Evolutionary conservation across 345 rosid genomes (phyloP), one percentile per base, ranked within the genome.

Genomic region (Atalantia buxifolia): DNA sequence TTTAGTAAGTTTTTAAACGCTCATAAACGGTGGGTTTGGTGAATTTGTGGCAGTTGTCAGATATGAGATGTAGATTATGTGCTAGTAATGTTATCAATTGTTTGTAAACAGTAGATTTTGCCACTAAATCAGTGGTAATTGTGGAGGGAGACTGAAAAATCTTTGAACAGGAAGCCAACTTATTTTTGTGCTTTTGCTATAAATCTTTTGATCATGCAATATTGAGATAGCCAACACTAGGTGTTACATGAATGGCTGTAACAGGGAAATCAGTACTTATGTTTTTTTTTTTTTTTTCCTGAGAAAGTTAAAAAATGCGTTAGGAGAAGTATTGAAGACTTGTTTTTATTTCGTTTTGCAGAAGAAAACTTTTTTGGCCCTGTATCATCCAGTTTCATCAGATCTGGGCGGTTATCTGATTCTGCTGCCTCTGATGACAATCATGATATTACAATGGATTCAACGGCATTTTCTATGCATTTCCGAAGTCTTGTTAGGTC

Each of bases 401-500:
- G 90, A 28, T 92, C 90, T 33, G 90, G 94, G 48, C 77, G 89
- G 77, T 80, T 91, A 25, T 96, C 93, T 12, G 98, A 89, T 66
- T 80, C 91, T 79, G 87, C 88, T 56, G 88, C 88, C 21, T 87
- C 97, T 13, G 93, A 92, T 81, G 93, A 89, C 60, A 87, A 86
- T 77, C 90, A 89, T 66, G 99, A 96, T 48, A 40, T 91, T 25
- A 96, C 98, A 0, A 93, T 96, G 99, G 99, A 96, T 81, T 93
- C 99, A 4, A 92, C 98, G 0, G 91, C 91, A 60, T 96, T 96
- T 80, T 94, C 99, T 3, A 86, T 96, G 94, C 97, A 96, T 86
- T 96, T 84, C 76, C 90, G 85, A 25, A 94, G 98, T 84, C 93
- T 96, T 78, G 90, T 83, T 1, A 88, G 79, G 83, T 92, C 98